phyloP scores from a whole-genome alignment of 2,329 filamentous ascomycete genomes.

The Aspergillus viridinutans region DNA sequence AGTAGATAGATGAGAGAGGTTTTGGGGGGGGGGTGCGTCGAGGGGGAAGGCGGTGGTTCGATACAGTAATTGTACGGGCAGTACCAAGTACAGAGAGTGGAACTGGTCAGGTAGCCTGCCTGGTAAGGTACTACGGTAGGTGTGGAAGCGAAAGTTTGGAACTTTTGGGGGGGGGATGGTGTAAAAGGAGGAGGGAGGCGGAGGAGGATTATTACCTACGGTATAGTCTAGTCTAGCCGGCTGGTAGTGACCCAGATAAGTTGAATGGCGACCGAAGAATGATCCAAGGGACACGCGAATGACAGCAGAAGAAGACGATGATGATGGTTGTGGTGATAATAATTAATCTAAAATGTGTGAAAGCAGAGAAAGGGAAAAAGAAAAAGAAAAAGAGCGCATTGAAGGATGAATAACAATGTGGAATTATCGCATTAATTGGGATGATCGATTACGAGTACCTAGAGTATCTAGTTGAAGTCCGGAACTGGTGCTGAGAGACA shows the following conservation, averaged over 20 bases:
- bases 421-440: neutral
- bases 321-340: neutral
- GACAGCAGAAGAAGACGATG: neutral
- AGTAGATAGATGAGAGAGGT: slow-evolving; percentile 19
- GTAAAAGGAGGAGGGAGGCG: slow-evolving; percentile 13
- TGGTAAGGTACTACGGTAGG: slow-evolving; percentile 6
- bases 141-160: slow-evolving; percentile 12
- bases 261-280: slow-evolving; percentile 2
- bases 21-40: slow-evolving; percentile 6
- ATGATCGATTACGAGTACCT: neutral
- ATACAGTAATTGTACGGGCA: slow-evolving; percentile 1
- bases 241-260: slow-evolving; percentile 1
- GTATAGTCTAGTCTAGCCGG: slow-evolving; percentile 2
- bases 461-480: slow-evolving; percentile 2
- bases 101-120: neutral
- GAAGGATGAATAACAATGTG: neutral
- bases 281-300: neutral
- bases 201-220: slow-evolving; percentile 6
- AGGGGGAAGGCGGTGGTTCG: neutral
- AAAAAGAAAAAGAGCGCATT: neutral
- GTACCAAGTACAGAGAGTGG: neutral
- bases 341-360: neutral
- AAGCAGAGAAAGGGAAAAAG: neutral
- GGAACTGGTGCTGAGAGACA: slow-evolving; percentile 5
- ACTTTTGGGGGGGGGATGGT: slow-evolving; percentile 8